These are phyloP conservation scores for Planoprotostelium fungivorum DNA, from an alignment of 78 protist species.

Conservation along the genomic window DNA sequence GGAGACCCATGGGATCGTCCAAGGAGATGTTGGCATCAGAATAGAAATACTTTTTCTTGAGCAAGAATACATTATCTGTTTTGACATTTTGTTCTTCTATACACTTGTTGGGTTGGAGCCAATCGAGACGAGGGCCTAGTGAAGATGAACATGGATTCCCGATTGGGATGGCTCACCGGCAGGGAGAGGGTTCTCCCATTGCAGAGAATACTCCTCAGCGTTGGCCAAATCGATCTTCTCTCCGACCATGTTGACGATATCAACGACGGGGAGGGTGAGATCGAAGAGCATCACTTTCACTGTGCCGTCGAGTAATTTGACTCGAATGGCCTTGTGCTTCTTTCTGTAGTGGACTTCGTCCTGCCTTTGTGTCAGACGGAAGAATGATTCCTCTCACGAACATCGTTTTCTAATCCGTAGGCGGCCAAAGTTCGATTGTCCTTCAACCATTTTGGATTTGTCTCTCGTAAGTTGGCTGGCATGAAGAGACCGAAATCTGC, in stretches of 20 bases:
- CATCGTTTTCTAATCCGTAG: conserved; percentile 32
- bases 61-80: conserved; percentile 33
- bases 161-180: background rate
- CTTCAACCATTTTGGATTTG: conserved; percentile 38
- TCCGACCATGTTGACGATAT: conserved; percentile 18
- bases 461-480: conserved; percentile 20
- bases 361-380: background rate
- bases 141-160: background rate
- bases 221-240: conserved; percentile 60
- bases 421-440: conserved; percentile 23
- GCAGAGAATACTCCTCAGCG: conserved; percentile 57
- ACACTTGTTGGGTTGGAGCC: conserved; percentile 69
- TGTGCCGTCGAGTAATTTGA: conserved; percentile 49
- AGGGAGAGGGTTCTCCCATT: background rate
- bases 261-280: conserved; percentile 27
- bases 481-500: conserved; percentile 66
- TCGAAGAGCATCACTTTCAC: conserved; percentile 57
- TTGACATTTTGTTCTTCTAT: conserved; percentile 75
- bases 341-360: conserved; percentile 47
- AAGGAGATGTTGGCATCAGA: conserved; percentile 78
- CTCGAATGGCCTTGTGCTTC: conserved; percentile 45
- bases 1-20: conserved; percentile 78
- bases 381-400: background rate
- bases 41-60: conserved; percentile 80
- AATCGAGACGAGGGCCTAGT: conserved; percentile 19